Base-by-base conservation (phyloP, 2,329 filamentous ascomycete genomes). In the Monilinia fructicola region DNA sequence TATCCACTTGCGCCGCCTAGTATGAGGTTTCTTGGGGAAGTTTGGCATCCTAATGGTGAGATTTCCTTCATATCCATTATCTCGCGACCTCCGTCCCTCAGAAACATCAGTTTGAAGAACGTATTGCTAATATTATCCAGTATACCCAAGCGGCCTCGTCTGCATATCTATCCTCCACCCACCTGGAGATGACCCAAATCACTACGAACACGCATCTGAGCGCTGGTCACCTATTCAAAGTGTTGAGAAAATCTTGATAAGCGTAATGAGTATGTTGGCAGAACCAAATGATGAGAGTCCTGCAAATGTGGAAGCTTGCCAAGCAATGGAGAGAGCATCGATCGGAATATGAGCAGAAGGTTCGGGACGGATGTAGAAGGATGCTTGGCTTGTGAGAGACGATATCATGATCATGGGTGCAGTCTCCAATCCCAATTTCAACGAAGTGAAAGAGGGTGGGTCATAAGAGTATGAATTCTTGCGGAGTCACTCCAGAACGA, bases 101-200 rank as follows among this genome's bases (percentile, higher is more conserved):
- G 4, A 10, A 18, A 50, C 31, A 63, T 48, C n/a, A 40, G 16
- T 28, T 35, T 38, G 21, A 12, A 9, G 14, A 42, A 44, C 21
- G 23, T 18, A 26, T 12, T 50, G 5, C 44, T 60, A 21, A 60
- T 18, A 12, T n/a, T 14, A 18, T 48, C 10, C 48, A 97, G 93
- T 98, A 63, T 98, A 98, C 78, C 86, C 90, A 21, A 94, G 90
- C 77, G 94, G 94, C 70, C 86, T 94, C 23, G 95, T 98, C 73
- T 98, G 94, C 81, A 98, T 98, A 76, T 96, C 92, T n/a, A 98
- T 98, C 81, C 88, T 98, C 2, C 94, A 98, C 79, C 90, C 94
- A 3, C 94, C 94, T 3, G 94, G 95, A 74, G 94, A 98, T 80
- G 94, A 98, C 79, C 95, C 95, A 65, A 97, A 97, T 81, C 93